Conservation (phyloP, 2,329 filamentous ascomycete genomes). For the Aureobasidium sp. region DNA sequence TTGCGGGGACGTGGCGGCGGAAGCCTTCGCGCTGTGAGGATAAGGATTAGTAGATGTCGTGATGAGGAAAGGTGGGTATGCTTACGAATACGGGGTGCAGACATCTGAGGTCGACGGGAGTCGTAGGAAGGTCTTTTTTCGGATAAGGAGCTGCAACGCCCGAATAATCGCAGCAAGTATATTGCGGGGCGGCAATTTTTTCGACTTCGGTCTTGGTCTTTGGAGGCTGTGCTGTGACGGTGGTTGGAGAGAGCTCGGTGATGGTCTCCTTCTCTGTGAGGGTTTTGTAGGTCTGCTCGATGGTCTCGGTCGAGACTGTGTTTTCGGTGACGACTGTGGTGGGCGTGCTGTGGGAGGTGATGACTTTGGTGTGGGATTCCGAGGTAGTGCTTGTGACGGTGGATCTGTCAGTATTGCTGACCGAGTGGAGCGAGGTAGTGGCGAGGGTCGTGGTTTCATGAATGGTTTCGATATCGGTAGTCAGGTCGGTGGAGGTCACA, state of each 20-base stretch:
- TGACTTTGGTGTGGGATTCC: background rate
- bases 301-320: background rate
- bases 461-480: background rate
- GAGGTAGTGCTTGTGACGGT: background rate
- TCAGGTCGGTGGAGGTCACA: background rate
- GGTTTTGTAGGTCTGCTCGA: background rate
- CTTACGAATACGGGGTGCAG: background rate
- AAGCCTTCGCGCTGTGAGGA: background rate
- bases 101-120: background rate
- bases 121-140: background rate
- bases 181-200: background rate
- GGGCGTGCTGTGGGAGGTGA: background rate
- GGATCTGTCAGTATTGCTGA: background rate
- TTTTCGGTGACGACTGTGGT: background rate
- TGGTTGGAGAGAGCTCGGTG: background rate
- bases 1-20: background rate
- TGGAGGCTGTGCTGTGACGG: background rate
- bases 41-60: background rate
- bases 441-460: background rate
- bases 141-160: background rate
- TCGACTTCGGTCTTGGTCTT: background rate
- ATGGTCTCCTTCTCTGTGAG: background rate
- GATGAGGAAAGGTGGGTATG: background rate
- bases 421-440: background rate
- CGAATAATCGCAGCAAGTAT: background rate